Evolutionary conservation across 495 filamentous ascomycete species (phyloP), one percentile per base, ranked within the genome.

Genomic region (Elasticomyces elasticus): DNA sequence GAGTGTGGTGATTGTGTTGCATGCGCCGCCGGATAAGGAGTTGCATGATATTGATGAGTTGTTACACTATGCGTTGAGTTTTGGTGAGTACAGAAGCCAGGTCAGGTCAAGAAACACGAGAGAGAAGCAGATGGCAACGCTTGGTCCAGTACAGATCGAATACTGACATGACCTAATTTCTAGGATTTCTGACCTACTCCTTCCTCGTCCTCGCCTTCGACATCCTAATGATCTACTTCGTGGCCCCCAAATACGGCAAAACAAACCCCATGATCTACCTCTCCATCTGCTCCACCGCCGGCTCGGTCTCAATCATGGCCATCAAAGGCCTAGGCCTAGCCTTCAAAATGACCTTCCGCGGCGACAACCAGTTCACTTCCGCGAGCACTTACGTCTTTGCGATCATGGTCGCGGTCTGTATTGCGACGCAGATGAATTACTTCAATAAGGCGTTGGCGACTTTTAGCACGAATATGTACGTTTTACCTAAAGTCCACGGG

Each of bases 391-490:
- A 97, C 64, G 90, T 96, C 43, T 98, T 98, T 65, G 81, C 86
- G 64, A 96, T 98, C 62, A 82, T 97, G 35, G 89, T 87, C 0
- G 78, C 73, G 2, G 87, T 95, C 56, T 97, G 92, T 72, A 97
- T 97, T 67, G 69, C 97, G 47, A 95, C 89, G 19, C 92, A 98
- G 72, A 95, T 98, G 94, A 97, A 97, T 71, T 98, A 97, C 69
- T 94, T 98, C 69, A 98, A 98, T 75, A 98, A 98, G 70, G 92
- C 92, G 26, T 75, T 98, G 59, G 94, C 87, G 70, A 88, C 94
- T 64, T 98, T 96, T 72, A 89, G 88, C 15, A 96, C 94, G 24
- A 90, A 89, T 51, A 89, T 98, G 91, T 96, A 47, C 46, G 20
- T 30, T 41, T n/a, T 15, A 30, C 40, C 30, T 24, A 46, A 49